Base-by-base conservation (phyloP, 768 basidiomycete species). In the Termitomyces sp. region DNA sequence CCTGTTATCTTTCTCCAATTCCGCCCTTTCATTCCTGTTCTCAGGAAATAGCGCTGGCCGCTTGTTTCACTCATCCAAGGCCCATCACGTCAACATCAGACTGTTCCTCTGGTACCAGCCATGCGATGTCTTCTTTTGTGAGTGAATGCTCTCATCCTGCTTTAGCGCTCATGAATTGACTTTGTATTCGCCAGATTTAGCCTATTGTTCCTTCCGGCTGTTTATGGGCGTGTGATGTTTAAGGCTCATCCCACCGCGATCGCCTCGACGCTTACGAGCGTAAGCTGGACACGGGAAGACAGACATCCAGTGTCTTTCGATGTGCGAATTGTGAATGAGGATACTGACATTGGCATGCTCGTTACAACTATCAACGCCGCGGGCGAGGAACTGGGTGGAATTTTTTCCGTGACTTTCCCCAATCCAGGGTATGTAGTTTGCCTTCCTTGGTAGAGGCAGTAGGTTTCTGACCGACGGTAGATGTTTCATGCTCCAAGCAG, bases 61-160 rank as follows among this genome's bases (percentile, higher is more conserved):
- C 54, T 59, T 14, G 34, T 52, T 55, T 51, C 35, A 10, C 9
- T 44, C 5, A 17, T 38, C 6, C 53, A 21, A 21, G 43, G 23
- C 11, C 17, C 21, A 43, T 46, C 1, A 12, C 29, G n/a, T 25
- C 19, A 12, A 52, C 27, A 34, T 19, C 44, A 52, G 43, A 27
- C 42, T 42, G 16, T 51, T 56, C 55, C 59, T 55, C 49, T 32
- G 54, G 54, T 23, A 59, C 54, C 42, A 59, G 54, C 19, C n/a
- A 60, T 60, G 56, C 56, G 37, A 41, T 53, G 50, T 53, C 34
- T 49, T 53, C 14, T 60, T 41, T 31, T 43, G 59, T 60, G 31
- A 31, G 59, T 57, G 10, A 17, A 16, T 25, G 11, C 48, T 17
- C 11, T 19, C 10, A n/a, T 40, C n/a, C n/a, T 23, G 21, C 23